These are phyloP conservation scores for Corchorus olitorius DNA, from an alignment of 345 rosid genomes.

Conservation along the genomic window DNA sequence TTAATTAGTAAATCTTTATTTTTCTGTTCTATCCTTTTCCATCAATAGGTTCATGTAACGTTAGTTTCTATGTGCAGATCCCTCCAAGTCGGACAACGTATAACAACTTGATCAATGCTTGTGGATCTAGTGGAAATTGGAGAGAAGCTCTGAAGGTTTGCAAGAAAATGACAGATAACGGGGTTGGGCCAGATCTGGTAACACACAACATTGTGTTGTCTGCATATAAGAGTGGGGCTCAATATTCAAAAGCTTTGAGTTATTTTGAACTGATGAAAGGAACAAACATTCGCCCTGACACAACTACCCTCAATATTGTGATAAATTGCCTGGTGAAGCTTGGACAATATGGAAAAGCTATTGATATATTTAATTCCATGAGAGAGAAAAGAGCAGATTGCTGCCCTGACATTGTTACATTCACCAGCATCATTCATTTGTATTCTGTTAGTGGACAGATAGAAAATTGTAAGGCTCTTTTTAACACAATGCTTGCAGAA, in stretches of 20 bases:
- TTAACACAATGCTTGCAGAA: constrained; percentile 78
- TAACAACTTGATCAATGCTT: constrained; percentile 90
- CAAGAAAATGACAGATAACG: constrained; percentile 94
- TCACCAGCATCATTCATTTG: constrained; percentile 74
- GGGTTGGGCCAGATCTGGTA: constrained; percentile 95
- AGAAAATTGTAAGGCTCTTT: constrained; percentile 72
- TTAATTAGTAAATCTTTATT: neutral
- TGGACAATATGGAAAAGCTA: constrained; percentile 69
- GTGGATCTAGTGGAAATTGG: constrained; percentile 98
- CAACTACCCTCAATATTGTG: constrained; percentile 82
- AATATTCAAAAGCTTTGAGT: constrained; percentile 78
- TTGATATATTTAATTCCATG: constrained; percentile 78
- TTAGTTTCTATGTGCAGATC: constrained; percentile 53
- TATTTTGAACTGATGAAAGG: constrained; percentile 92
- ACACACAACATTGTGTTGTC: constrained; percentile 90
- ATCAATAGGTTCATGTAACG: constrained; percentile 6
- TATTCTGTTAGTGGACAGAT: constrained; percentile 75
- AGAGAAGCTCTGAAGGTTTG: constrained; percentile 84
- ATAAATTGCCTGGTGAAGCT: constrained; percentile 78
- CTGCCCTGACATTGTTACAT: constrained; percentile 77
- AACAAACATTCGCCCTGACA: constrained; percentile 77
- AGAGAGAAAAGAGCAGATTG: constrained; percentile 72
- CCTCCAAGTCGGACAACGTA: constrained; percentile 88
- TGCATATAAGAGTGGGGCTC: constrained; percentile 80
- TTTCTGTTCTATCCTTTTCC: neutral